phyloP scores from a whole-genome alignment of 2,329 filamentous ascomycete species.

The Fusarium phyllophilum region DNA sequence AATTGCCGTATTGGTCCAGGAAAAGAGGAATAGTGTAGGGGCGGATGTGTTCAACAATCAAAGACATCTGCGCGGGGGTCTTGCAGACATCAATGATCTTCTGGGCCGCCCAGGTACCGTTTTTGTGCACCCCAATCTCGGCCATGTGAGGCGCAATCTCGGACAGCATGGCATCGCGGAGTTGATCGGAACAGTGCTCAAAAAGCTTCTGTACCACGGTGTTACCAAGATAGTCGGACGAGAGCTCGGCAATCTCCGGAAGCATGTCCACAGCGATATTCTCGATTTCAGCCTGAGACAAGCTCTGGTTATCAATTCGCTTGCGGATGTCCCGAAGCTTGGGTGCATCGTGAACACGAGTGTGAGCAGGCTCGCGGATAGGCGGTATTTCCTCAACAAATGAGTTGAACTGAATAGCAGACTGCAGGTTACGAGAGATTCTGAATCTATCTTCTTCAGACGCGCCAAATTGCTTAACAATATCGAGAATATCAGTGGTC shows the following conservation, averaged over 20 bases:
- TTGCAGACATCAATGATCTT: constrained; percentile 99
- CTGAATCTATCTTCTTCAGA: constrained; percentile 78
- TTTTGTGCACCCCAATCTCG: constrained; percentile 98
- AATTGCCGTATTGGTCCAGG: constrained; percentile 98
- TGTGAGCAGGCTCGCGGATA: constrained; percentile 87
- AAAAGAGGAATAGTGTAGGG: constrained; percentile 92
- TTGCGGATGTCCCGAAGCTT: constrained; percentile 96
- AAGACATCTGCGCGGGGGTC: constrained; percentile 80
- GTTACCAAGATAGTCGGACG: constrained; percentile 97
- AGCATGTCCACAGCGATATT: constrained; percentile 93
- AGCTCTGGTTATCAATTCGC: constrained; percentile 93
- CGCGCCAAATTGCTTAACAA: constrained; percentile 89
- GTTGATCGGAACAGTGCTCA: constrained; percentile 90
- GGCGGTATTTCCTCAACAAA: constrained; percentile 89
- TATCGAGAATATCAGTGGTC: constrained; percentile 82
- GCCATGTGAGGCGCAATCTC: constrained; percentile 92
- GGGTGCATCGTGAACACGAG: constrained; percentile 90
- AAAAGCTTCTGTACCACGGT: constrained; percentile 99
- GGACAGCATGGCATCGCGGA: constrained; percentile 89
- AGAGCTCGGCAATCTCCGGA: constrained; percentile 92
- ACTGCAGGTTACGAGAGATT: constrained; percentile 79
- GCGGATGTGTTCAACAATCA: constrained; percentile 85
- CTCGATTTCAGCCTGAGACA: constrained; percentile 88
- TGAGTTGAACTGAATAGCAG: constrained; percentile 76
- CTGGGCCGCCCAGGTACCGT: constrained; percentile 98